A percentile compares a stretch with the other conserved stretches of the same genome.
phyloP scores from a whole-genome alignment of 2,329 filamentous ascomycete genomes.

The Metarhizium humberi region DNA sequence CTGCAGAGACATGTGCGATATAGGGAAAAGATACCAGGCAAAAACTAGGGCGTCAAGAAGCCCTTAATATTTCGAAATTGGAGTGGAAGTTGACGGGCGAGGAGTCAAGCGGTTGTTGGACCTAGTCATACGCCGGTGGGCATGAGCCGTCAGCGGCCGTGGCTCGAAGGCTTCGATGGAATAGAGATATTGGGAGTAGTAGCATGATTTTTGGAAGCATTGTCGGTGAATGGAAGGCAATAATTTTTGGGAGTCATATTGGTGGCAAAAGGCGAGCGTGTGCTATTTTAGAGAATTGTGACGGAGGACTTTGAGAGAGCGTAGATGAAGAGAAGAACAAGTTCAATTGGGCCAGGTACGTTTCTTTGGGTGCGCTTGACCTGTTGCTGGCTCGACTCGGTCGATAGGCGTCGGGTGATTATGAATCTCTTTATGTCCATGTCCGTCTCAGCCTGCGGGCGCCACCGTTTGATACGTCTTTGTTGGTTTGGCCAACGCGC shows the following conservation, averaged over 20 bases:
- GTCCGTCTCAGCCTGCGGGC: not conserved
- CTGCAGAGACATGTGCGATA: not conserved
- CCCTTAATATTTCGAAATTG: not conserved
- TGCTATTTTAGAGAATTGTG: conserved; percentile 2
- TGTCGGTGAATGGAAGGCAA: not conserved
- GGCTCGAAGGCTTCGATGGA: not conserved
- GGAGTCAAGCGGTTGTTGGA: not conserved
- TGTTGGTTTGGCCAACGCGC: not conserved
- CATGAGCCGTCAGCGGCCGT: not conserved
- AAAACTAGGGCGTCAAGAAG: not conserved
- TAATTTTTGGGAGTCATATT: not conserved
- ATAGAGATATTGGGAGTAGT: not conserved
- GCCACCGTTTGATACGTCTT: not conserved
- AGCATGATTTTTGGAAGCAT: not conserved
- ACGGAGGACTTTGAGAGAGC: not conserved
- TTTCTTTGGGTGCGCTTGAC: not conserved
- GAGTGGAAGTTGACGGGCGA: not conserved
- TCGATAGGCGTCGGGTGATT: not conserved
- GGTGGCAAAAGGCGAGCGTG: conserved; percentile 4
- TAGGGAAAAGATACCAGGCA: not conserved
- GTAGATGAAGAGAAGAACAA: not conserved
- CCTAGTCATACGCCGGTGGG: not conserved
- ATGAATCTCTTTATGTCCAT: not conserved
- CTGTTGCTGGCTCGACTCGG: not conserved
- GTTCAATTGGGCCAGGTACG: no score